A percentile compares a stretch with the other conserved stretches of the same genome.
Evolutionary conservation across 2,329 filamentous ascomycete species (phyloP).

Genomic region (Aspergillus udagawae): DNA sequence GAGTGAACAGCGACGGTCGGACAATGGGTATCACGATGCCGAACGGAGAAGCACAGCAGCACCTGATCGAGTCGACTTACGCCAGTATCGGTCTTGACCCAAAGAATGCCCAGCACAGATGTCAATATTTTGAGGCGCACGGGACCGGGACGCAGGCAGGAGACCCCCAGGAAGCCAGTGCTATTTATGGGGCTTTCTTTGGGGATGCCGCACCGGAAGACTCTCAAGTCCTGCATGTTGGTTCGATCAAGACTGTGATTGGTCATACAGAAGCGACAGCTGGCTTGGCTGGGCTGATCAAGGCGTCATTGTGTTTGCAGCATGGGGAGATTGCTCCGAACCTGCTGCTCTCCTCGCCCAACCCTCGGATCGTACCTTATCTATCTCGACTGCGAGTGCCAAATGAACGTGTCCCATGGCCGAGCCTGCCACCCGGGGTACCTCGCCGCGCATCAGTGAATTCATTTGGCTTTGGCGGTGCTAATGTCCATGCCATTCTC

Average conservation of each 20-base stretch:
- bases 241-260: slow-evolving; percentile 15
- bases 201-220: not conserved
- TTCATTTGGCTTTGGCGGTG: slow-evolving; percentile 22
- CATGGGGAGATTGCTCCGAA: slow-evolving; percentile 13
- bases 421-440: slow-evolving; percentile 3
- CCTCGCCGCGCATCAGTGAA: slow-evolving; percentile 21
- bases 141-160: slow-evolving; percentile 10
- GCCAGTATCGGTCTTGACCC: not conserved
- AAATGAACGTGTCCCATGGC: slow-evolving; percentile 11
- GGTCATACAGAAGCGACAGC: slow-evolving; percentile 15
- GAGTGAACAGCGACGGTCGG: slow-evolving; percentile 20
- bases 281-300: slow-evolving; percentile 15
- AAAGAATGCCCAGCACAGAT: slow-evolving; percentile 1
- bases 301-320: slow-evolving; percentile 12
- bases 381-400: not conserved
- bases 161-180: slow-evolving; percentile 4
- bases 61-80: slow-evolving; percentile 4
- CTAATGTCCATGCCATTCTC: slow-evolving; percentile 9
- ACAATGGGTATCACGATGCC: slow-evolving; percentile 2
- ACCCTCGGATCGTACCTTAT: slow-evolving; percentile 16
- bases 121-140: slow-evolving; percentile 5
- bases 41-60: not conserved
- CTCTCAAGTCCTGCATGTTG: not conserved
- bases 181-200: slow-evolving; percentile 7
- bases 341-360: slow-evolving; percentile 17